Conservation (phyloP, 2,329 filamentous ascomycete species). For the Microdochium paspali region DNA sequence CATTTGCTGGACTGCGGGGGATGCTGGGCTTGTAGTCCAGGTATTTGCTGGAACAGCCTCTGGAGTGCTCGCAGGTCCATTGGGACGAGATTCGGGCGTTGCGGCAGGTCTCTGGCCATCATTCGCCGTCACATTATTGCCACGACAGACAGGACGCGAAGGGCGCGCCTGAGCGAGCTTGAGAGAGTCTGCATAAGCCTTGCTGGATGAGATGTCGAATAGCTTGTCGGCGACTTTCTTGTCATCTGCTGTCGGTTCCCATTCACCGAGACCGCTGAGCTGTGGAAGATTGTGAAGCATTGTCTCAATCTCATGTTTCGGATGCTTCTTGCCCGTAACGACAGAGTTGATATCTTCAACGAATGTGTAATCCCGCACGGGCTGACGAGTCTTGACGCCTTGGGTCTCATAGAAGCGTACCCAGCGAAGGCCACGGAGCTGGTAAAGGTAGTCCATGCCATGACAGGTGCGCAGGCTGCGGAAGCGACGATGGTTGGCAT, state of each 20-base stretch:
- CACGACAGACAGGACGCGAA: too few relatives aligned
- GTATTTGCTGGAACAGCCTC: too few relatives aligned
- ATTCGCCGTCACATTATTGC: too few relatives aligned
- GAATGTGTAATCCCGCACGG: constrained; percentile 22
- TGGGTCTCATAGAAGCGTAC: constrained; percentile 31
- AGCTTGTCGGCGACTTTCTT: constrained; percentile 9
- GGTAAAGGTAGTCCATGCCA: constrained; percentile 31
- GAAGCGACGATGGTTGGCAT: constrained; percentile 27
- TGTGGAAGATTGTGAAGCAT: constrained; percentile 13
- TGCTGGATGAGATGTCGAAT: constrained; percentile 9
- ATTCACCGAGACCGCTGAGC: constrained; percentile 7
- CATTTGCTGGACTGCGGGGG: too few relatives aligned
- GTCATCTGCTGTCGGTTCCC: constrained; percentile 7
- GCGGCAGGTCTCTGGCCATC: too few relatives aligned
- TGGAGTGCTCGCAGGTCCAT: too few relatives aligned
- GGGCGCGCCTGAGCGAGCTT: neutral
- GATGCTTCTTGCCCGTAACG: constrained; percentile 12
- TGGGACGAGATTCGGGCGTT: too few relatives aligned
- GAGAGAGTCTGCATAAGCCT: neutral
- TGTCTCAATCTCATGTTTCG: constrained; percentile 3
- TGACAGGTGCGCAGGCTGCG: constrained; percentile 30
- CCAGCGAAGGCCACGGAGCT: constrained; percentile 30
- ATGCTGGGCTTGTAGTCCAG: too few relatives aligned
- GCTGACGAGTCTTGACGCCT: constrained; percentile 1
- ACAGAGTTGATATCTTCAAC: constrained; percentile 18